Evolutionary conservation across 2,329 filamentous ascomycete genomes (phyloP), one percentile per base, ranked within the genome.

Genomic region (Ophiostoma pallidulum): DNA sequence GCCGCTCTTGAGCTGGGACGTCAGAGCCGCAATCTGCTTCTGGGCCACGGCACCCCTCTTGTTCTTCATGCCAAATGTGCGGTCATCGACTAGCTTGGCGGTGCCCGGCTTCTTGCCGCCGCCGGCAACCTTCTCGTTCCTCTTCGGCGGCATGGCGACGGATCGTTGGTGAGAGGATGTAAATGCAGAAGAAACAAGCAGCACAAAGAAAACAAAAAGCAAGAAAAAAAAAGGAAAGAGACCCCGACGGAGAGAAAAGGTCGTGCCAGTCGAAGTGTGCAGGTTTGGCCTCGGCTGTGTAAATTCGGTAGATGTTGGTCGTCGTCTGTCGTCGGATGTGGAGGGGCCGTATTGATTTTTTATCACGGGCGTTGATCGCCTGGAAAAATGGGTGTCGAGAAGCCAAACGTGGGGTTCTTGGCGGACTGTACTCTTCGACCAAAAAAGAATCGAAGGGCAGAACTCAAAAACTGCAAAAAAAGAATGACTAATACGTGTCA

Each of bases 21-120:
- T 71, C 64, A 98, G 78, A 60, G 89, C 86, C 50, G 86, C 83
- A 63, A 98, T 97, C 58, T 90, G 80, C 68, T 82, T 94, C 70
- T 97, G 87, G 47, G 89, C 91, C 45, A 80, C 82, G 49, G 80
- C 84, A 57, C 92, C 92, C 75, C 96, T 98, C 74, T 98, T 98
- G 64, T 98, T 98, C 72, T 98, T 98, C 92, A 98, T 97, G 59
- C 92, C 92, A 75, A 98, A 98, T 41, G 92, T 95, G 72, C 91
- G 92, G 74, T 98, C 92, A 54, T 92, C 88, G 54, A 89, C 86
- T 38, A 73, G 60, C 70, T 88, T 88, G 58, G 70, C 59, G 50
- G 70, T 65, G 19, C 12, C 41, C 48, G 70, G 64, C 69, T 77
- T 78, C 69, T 80, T 80, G 64, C 68, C 72, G 57, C 60, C 71